Percentiles rank a stretch among this genome's conserved stretches.
phyloP scores from a whole-genome alignment of 169 alveolate species.

The Plasmodium cynomolgi region DNA sequence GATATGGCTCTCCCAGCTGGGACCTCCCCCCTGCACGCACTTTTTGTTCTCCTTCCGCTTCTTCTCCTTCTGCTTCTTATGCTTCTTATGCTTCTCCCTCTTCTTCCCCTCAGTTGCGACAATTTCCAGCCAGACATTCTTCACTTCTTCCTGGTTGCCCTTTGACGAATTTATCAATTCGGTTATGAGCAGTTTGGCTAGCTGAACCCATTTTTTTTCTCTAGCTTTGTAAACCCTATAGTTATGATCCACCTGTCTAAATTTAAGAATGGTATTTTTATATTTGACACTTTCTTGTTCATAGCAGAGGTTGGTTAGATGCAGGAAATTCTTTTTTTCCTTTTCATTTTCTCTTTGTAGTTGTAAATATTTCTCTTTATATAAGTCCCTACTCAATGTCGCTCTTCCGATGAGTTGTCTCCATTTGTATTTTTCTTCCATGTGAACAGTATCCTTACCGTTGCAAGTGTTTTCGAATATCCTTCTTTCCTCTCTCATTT shows the following conservation, averaged over 20 bases:
- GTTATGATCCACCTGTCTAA: slow-evolving; percentile 12
- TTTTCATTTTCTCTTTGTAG: background rate
- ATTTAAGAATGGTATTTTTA: slow-evolving; percentile 24
- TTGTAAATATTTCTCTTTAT: slow-evolving; percentile 20
- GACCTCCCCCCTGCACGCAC: background rate
- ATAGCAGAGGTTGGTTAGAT: slow-evolving; percentile 17
- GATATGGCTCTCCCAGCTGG: background rate
- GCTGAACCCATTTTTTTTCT: slow-evolving; percentile 45
- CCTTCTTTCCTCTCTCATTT: background rate
- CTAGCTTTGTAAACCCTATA: slow-evolving; percentile 25
- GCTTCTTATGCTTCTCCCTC: background rate
- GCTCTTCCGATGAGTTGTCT: slow-evolving; percentile 22
- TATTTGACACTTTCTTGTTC: slow-evolving; percentile 45
- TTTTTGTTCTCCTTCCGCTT: background rate
- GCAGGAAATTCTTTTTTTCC: slow-evolving; percentile 9
- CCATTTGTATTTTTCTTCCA: slow-evolving; percentile 37
- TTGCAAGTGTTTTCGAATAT: background rate
- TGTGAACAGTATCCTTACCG: slow-evolving; percentile 8
- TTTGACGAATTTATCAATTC: slow-evolving; percentile 20
- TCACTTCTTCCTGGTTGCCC: background rate
- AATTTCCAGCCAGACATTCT: slow-evolving; percentile 49
- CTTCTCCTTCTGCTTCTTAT: background rate
- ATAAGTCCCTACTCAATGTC: slow-evolving; percentile 12
- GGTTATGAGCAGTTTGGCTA: slow-evolving; percentile 5
- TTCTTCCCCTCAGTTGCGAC: background rate